Conservation (phyloP, 805 yeast genomes). For the Millerozyma acaciae region DNA sequence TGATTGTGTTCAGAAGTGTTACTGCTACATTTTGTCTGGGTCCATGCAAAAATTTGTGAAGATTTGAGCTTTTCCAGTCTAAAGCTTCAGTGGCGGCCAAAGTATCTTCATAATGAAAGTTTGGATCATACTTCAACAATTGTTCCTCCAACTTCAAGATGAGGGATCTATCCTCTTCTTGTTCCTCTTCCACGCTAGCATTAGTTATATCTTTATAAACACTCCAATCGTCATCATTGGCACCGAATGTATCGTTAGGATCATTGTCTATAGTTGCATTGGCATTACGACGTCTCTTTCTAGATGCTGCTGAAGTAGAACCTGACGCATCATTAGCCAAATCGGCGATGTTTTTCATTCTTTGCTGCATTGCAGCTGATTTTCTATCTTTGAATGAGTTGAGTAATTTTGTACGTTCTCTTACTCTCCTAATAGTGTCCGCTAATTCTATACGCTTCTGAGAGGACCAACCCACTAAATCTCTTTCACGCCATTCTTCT, state of each 20-base stretch:
- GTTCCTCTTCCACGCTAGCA: conserved; percentile 72
- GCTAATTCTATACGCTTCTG: conserved; percentile 62
- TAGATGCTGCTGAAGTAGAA: conserved; percentile 42
- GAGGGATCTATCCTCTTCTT: conserved; percentile 66
- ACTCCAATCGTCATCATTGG: conserved; percentile 94
- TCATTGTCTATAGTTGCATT: conserved; percentile 79
- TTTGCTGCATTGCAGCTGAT: conserved; percentile 83
- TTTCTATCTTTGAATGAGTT: conserved; percentile 83
- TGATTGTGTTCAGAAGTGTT: conserved; percentile 40
- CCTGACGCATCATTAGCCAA: conserved; percentile 70
- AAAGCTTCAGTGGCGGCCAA: conserved; percentile 62
- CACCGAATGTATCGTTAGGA: conserved; percentile 91
- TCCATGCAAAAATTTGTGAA: conserved; percentile 87
- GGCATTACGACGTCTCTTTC: conserved; percentile 43
- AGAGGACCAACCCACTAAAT: conserved; percentile 76
- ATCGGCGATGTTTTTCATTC: conserved; percentile 89
- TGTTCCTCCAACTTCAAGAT: conserved; percentile 66
- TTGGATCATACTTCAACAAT: conserved; percentile 77
- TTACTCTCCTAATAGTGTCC: conserved; percentile 53
- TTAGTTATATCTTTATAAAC: conserved; percentile 79
- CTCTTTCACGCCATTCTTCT: conserved; percentile 69
- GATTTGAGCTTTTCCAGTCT: conserved; percentile 77
- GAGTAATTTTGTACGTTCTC: conserved; percentile 65
- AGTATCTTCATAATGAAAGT: conserved; percentile 81
- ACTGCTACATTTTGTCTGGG: conserved; percentile 76